Base-by-base conservation (phyloP, 345 rosid genomes). In the Citrus sp. region DNA sequence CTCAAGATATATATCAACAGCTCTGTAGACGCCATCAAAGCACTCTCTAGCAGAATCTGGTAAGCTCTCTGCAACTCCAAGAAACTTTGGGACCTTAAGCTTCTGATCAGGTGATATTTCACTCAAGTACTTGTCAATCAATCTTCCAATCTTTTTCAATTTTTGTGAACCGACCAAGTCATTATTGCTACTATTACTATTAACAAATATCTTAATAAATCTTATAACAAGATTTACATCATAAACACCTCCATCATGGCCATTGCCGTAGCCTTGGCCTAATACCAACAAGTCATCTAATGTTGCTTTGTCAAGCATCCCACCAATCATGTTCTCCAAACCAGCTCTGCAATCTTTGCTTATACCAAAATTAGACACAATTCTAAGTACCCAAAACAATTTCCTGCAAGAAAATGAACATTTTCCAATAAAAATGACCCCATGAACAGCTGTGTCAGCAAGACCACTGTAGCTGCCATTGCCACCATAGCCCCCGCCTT, bases 71-170 rank as follows among this genome's bases (percentile, higher is more conserved):
- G 89, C 92, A 82, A 90, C 93, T 22, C 86, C 83, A 59, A 93
- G 87, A 77, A 93, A 88, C 85, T 87, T 92, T 5, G 92, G 88
- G 46, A 85, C 79, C 82, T 86, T 86, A 7, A 92, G 86, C 78
- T 87, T 92, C 51, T 85, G 94, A 79, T 93, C 96, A 16, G 96
- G 98, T 35, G 94, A 89, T 71, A 92, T 90, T 80, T 93, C 98
- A 65, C 87, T 83, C 70, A 93, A 64, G 72, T 91, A 93, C 78
- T 87, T 83, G 25, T 92, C 94, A 37, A 87, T 83, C 77, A 93
- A 77, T 78, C 84, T 84, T 12, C 90, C 94, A n/a, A 89, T 78
- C 69, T 79, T 87, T 84, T 58, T 88, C 84, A 88, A 77, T 70
- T 80, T 85, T 74, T 80, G 76, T 25, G 42, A 34, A 4, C 74